Percentiles rank a stretch among this genome's conserved stretches.
Evolutionary conservation across 208 protist species (phyloP).

Genomic region (Trichomonas vaginalis): DNA sequence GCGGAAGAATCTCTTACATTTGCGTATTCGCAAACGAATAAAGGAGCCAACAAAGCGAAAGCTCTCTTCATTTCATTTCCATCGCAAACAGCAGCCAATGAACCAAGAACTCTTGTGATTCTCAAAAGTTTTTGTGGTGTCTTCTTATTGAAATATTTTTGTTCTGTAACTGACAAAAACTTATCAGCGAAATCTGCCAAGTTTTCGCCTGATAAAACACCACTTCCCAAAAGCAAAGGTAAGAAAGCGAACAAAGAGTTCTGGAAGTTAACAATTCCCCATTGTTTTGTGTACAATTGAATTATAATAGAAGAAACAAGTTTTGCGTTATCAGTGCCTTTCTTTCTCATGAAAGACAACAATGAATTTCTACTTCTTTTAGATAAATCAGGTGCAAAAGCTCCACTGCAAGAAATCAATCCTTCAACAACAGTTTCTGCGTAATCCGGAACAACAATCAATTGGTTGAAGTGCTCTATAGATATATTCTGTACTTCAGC

Average conservation of each 20-base stretch:
- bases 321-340: background rate
- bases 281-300: background rate
- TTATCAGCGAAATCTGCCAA: background rate
- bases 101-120: background rate
- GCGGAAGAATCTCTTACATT: background rate
- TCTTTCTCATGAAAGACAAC: background rate
- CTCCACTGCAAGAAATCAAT: background rate
- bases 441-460: background rate
- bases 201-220: background rate
- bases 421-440: background rate
- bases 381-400: background rate
- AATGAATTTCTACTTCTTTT: background rate
- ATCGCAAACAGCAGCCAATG: background rate
- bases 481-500: background rate
- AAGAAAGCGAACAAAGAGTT: background rate
- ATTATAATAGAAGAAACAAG: background rate
- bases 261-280: background rate
- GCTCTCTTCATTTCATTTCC: background rate
- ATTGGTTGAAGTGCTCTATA: background rate
- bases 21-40: constrained; percentile 3
- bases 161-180: background rate
- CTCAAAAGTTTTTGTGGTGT: background rate
- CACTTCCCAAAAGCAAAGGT: background rate
- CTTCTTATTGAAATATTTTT: background rate
- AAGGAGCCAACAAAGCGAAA: background rate